Evolutionary conservation across 1,139 yeast genomes (phyloP).

Genomic region (Blastobotrys serpentis): DNA sequence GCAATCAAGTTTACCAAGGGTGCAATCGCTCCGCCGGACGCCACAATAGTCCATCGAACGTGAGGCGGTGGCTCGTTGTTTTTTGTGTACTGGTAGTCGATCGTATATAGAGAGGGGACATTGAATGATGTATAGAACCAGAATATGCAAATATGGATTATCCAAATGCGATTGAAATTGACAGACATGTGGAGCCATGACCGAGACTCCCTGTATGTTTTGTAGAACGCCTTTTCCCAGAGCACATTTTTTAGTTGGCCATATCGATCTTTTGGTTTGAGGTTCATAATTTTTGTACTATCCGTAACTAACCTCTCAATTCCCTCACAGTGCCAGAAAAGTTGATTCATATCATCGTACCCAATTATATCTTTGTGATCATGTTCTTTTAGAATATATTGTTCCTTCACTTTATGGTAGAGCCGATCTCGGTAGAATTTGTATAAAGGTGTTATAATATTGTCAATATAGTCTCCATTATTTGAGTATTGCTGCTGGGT

Average conservation of each 20-base stretch:
- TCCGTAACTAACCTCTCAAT: slow-evolving; percentile 50
- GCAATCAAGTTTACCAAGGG: slow-evolving; percentile 65
- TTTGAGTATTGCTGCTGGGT: slow-evolving; percentile 10
- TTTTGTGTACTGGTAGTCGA: slow-evolving; percentile 52
- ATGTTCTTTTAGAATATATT: slow-evolving; percentile 50
- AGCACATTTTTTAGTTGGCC: slow-evolving; percentile 47
- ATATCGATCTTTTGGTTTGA: slow-evolving; percentile 50
- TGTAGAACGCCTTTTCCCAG: slow-evolving; percentile 66
- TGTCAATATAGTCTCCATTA: slow-evolving; percentile 53
- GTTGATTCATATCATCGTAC: slow-evolving; percentile 82
- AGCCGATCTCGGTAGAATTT: slow-evolving; percentile 58
- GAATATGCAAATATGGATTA: slow-evolving; percentile 69
- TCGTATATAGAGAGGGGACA: slow-evolving; percentile 73
- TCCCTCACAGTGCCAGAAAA: slow-evolving; percentile 77
- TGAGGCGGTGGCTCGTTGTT: slow-evolving; percentile 68
- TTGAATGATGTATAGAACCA: slow-evolving; percentile 83
- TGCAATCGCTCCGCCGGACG: slow-evolving; percentile 72
- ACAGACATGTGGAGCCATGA: slow-evolving; percentile 76
- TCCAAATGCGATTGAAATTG: slow-evolving; percentile 82
- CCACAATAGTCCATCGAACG: slow-evolving; percentile 57
- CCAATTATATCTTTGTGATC: slow-evolving; percentile 77
- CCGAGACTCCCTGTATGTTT: slow-evolving; percentile 72
- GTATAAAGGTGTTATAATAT: slow-evolving; percentile 74
- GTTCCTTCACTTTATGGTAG: slow-evolving; percentile 40
- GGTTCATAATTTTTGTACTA: slow-evolving; percentile 46